These are phyloP conservation scores for Scutellaria baicalensis DNA, from an alignment of 257 asterid species.

Conservation along the genomic window DNA sequence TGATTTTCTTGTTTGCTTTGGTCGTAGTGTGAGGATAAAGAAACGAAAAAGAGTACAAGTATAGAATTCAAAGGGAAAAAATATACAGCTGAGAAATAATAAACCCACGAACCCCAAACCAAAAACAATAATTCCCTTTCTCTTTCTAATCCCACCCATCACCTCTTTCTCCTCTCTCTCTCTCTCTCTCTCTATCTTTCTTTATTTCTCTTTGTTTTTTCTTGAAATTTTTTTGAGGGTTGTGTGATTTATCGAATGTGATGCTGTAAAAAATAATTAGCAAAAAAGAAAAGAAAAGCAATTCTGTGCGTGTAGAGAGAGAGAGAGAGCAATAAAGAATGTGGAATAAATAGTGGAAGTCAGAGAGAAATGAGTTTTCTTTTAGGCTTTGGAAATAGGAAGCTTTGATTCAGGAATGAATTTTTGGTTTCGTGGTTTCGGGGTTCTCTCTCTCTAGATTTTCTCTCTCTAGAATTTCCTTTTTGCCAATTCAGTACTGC, in stretches of 20 bases:
- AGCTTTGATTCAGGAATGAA: constrained; percentile 46
- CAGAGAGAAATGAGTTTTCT: constrained; percentile 22
- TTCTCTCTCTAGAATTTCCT: constrained; percentile 20
- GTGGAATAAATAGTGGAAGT: constrained; percentile 24
- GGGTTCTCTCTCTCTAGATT: constrained; percentile 9
- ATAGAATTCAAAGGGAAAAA: constrained; percentile 23
- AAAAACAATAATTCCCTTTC: constrained; percentile 31
- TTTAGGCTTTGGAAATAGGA: constrained; percentile 26
- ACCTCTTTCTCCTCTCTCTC: constrained; percentile 15
- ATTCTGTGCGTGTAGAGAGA: background rate
- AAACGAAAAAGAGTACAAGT: constrained; percentile 22
- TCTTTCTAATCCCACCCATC: constrained; percentile 46
- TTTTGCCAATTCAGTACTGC: constrained; percentile 2
- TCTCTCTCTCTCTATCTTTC: constrained; percentile 21
- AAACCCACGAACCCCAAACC: constrained; percentile 22
- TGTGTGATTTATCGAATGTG: constrained; percentile 27
- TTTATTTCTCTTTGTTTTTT: constrained; percentile 21
- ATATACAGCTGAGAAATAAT: constrained; percentile 26
- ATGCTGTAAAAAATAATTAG: constrained; percentile 24
- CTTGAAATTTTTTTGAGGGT: constrained; percentile 13
- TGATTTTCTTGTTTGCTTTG: constrained; percentile 26
- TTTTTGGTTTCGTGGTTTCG: constrained; percentile 24
- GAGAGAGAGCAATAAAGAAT: constrained; percentile 23
- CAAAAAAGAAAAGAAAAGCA: background rate
- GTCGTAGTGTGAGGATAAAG: constrained; percentile 38